These are phyloP conservation scores for Calocybe indica DNA, from an alignment of 768 basidiomycete genomes.

Conservation along the genomic window DNA sequence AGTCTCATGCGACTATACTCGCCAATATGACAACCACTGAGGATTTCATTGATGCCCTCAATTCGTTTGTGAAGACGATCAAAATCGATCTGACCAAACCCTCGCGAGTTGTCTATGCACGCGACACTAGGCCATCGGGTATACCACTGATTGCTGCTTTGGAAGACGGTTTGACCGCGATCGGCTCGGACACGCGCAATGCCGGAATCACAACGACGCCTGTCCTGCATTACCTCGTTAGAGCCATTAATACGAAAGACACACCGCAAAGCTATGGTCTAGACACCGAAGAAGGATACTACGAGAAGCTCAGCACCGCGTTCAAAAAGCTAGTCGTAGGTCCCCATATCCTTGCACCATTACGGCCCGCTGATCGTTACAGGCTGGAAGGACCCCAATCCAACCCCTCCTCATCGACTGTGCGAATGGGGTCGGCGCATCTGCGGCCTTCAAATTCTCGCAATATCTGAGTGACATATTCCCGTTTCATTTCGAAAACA, in stretches of 20 bases:
- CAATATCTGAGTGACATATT: slow-evolving; percentile 56
- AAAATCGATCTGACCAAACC: slow-evolving; percentile 80
- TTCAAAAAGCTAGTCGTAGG: slow-evolving; percentile 86
- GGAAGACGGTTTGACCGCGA: slow-evolving; percentile 74
- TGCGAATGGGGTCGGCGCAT: slow-evolving; percentile 95
- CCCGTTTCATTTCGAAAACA: slow-evolving; percentile 64
- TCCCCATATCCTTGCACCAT: slow-evolving; percentile 8
- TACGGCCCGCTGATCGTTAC: slow-evolving; percentile 6
- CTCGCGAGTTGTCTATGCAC: slow-evolving; percentile 80
- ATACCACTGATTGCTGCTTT: slow-evolving; percentile 68
- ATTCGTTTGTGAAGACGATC: slow-evolving; percentile 50
- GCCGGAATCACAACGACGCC: slow-evolving; percentile 91
- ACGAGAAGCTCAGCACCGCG: slow-evolving; percentile 70
- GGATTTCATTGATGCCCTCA: slow-evolving; percentile 63
- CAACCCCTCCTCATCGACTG: slow-evolving; percentile 83
- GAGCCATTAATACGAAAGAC: slow-evolving; percentile 81
- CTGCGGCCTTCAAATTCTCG: slow-evolving; percentile 57
- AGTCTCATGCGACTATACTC: slow-evolving; percentile 75
- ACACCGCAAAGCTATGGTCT: slow-evolving; percentile 75
- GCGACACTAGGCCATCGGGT: slow-evolving; percentile 92
- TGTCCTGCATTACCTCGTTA: slow-evolving; percentile 91
- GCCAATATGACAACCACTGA: slow-evolving; percentile 78
- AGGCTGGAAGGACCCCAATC: slow-evolving; percentile 56
- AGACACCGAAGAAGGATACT: slow-evolving; percentile 80
- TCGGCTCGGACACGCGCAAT: slow-evolving; percentile 63